A percentile compares a stretch with the other conserved stretches of the same genome.
Conservation (phyloP, 192 early-diverging fungal species). For the Mortierella claussenii region DNA sequence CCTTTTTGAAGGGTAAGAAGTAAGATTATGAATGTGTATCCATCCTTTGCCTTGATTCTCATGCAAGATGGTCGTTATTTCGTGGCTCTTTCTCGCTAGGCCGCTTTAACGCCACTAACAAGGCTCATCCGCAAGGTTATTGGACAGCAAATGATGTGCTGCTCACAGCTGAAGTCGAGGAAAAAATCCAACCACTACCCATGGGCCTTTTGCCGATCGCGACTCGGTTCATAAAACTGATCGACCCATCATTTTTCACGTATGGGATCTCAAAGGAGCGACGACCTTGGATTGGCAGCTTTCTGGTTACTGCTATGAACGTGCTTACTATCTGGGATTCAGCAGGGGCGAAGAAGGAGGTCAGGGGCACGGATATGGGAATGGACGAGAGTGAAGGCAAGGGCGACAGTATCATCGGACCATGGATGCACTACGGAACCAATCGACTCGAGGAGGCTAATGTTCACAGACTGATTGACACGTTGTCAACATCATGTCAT, state of each 20-base stretch:
- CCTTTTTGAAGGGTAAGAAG: too few relatives aligned
- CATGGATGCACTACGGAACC: conserved; percentile 27
- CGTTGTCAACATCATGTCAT: background rate
- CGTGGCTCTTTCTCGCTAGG: conserved; percentile 11
- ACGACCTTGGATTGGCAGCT: conserved; percentile 52
- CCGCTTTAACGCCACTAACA: conserved; percentile 53
- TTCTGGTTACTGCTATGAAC: conserved; percentile 54
- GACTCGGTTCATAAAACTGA: conserved; percentile 32
- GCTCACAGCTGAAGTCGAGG: conserved; percentile 51
- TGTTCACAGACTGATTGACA: background rate
- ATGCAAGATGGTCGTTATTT: too few relatives aligned
- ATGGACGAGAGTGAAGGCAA: background rate
- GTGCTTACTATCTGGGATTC: conserved; percentile 39
- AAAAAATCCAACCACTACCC: conserved; percentile 18
- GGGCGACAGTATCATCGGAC: background rate
- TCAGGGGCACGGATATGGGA: background rate
- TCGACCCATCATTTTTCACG: conserved; percentile 52
- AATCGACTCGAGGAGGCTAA: conserved; percentile 31
- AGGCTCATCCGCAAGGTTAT: conserved; percentile 7
- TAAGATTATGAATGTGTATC: too few relatives aligned
- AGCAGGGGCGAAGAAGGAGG: background rate
- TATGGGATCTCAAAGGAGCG: conserved; percentile 24
- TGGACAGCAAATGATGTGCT: conserved; percentile 53
- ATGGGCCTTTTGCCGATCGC: conserved; percentile 35
- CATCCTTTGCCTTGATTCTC: too few relatives aligned